Base-by-base conservation (phyloP, 1,284 basidiomycete species). In the Chalciporus sp. region DNA sequence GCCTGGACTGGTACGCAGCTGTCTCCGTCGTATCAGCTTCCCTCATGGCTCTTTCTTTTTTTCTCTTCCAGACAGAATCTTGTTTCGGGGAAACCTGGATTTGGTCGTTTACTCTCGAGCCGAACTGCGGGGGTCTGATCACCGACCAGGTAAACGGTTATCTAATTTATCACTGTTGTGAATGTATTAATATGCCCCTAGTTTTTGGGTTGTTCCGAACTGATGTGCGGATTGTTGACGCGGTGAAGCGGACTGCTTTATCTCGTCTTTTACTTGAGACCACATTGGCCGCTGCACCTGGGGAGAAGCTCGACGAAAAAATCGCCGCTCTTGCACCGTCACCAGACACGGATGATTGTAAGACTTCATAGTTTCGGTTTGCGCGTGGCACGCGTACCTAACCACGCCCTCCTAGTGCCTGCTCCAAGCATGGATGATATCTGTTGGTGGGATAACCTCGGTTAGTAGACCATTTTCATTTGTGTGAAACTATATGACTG, bases 51-150 rank as follows among this genome's bases (percentile, higher is more conserved):
- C 11, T 58, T 19, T 17, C 37, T 47, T 26, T 49, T 46, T 23
- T 35, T 7, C 28, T 12, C 46, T 40, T 46, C 42, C 62, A 93
- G 95, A 98, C 74, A 90, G 95, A n/a, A 85, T 99, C 14, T 71
- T 99, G 48, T 97, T 88, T 76, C 85, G 84, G 57, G 94, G 94
- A 9, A 75, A 77, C 26, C 78, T 95, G 47, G 84, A 92, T 67
- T 71, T 86, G 35, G 69, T 80, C 0, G 76, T 82, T 19, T 88
- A 90, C 66, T 84, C 83, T 10, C 76, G 94, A 53, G 90, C 93
- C 17, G 92, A 96, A 61, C 75, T 99, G 57, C 82, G 79, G 65
- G 86, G 90, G 2, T 98, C 95, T 10, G 97, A 99, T 74, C 97
- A 99, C 70, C 86, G 91, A 62, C 97, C 97, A 64, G 90, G 92